Conservation (phyloP, 345 rosid genomes). For the Citrus reticulata region DNA sequence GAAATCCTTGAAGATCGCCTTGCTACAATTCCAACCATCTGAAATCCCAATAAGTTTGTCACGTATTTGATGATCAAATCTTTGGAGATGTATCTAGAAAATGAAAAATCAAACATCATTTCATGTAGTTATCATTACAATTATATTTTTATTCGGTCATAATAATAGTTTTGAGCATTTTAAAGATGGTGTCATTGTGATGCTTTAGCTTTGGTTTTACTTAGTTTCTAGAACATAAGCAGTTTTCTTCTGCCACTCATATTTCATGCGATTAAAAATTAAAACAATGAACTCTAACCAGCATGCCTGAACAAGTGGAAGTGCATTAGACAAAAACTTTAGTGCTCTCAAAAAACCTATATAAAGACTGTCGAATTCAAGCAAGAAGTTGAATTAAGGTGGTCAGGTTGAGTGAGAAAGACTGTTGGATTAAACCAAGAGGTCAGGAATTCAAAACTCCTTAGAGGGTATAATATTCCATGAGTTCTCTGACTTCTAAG, state of each 20-base stretch:
- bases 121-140: neutral
- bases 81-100: neutral
- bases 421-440: neutral
- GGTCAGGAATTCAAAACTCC: neutral
- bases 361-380: neutral
- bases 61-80: neutral
- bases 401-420: too few relatives aligned
- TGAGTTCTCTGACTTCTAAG: too few relatives aligned
- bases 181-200: neutral
- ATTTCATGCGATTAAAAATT: neutral
- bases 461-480: too few relatives aligned
- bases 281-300: neutral
- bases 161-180: neutral
- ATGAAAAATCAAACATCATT: neutral
- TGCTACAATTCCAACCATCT: neutral
- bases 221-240: neutral
- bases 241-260: neutral
- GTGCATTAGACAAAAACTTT: neutral
- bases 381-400: too few relatives aligned
- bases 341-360: neutral
- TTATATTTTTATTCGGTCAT: neutral
- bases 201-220: neutral
- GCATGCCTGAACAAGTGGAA: neutral
- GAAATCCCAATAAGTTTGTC: neutral
- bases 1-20: neutral